Base-by-base conservation (phyloP, 352 stramenopile genomes). In the Hyaloperonospora brassicae region DNA sequence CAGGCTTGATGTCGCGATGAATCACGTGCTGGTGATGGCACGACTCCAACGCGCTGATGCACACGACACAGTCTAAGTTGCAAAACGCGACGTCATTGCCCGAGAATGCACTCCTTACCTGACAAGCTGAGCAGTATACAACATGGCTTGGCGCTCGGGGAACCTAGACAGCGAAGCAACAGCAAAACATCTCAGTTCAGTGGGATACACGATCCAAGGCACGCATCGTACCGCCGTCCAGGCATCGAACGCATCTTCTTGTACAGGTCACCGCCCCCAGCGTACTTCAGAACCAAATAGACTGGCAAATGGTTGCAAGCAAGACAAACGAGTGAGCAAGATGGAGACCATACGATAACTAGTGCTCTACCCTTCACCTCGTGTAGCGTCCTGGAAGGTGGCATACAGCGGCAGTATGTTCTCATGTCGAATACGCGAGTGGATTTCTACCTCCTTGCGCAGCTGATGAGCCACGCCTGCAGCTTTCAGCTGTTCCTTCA, bases 1-100 rank as follows among this genome's bases (percentile, higher is more conserved):
- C 94, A 1, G 93, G 94, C 64, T 98, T 98, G 49, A 98, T 98
- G 54, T 98, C 94, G 12, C 93, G 75, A 53, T 98, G 93, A 44
- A 98, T 87, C 12, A 93, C 80, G 50, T 88, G 81, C 52, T 93
- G 80, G 23, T 86, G 52, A 57, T 93, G 83, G 43, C 80, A 93
- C 22, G 73, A 68, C 39, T 87, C 73, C 30, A 93, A 57, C 13
- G 70, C 71, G 40, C 69, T 84, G 17, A 52, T 14, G 34, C 1
- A 40, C 25, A 54, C 48, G 1, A n/a, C 23, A 36, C 2, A 1
- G 3, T 56, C 2, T 44, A 17, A 54, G 35, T 51, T 42, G 13
- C 52, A 17, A 50, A 24, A 13, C 17, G 35, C 1, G 39, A 43
- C 51, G 39, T 8, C 17, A 21, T 17, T n/a, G 5, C 8, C 35